Evolutionary conservation across 768 basidiomycete genomes (phyloP).

Genomic region (Coprinellus micaceus): DNA sequence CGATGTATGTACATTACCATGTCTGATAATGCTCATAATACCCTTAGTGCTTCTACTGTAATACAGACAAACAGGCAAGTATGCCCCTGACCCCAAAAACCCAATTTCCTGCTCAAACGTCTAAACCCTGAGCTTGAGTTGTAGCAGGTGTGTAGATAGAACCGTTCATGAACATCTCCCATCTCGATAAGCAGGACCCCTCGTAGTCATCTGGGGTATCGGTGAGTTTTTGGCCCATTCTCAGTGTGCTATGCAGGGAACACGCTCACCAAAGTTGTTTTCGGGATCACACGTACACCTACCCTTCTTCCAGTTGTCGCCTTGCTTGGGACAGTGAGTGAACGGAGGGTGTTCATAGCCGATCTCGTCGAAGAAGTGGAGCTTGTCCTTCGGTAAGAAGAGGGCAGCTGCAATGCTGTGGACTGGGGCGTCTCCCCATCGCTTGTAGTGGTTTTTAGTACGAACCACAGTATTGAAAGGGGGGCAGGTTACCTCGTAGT

Average conservation of each 20-base stretch:
- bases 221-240: not conserved
- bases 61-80: not conserved
- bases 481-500: constrained; percentile 50
- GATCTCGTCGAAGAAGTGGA: constrained; percentile 82
- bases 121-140: not conserved
- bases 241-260: too few species aligned
- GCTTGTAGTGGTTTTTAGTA: constrained; percentile 43
- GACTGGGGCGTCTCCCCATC: constrained; percentile 86
- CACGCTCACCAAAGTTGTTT: constrained; percentile 58
- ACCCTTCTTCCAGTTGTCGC: constrained; percentile 44
- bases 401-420: constrained; percentile 79
- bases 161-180: constrained; percentile 9
- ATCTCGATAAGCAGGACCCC: constrained; percentile 6
- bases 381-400: constrained; percentile 63
- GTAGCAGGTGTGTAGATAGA: constrained; percentile 3
- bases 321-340: constrained; percentile 60
- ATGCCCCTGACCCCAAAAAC: not conserved
- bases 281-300: constrained; percentile 60
- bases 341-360: constrained; percentile 80
- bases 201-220: not conserved
- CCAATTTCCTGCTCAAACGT: not conserved
- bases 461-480: constrained; percentile 35
- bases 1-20: not conserved
- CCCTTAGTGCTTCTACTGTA: not conserved
- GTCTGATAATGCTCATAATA: not conserved